phyloP scores from a whole-genome alignment of 1,284 basidiomycete genomes.

The Heterobasidion parviporum region DNA sequence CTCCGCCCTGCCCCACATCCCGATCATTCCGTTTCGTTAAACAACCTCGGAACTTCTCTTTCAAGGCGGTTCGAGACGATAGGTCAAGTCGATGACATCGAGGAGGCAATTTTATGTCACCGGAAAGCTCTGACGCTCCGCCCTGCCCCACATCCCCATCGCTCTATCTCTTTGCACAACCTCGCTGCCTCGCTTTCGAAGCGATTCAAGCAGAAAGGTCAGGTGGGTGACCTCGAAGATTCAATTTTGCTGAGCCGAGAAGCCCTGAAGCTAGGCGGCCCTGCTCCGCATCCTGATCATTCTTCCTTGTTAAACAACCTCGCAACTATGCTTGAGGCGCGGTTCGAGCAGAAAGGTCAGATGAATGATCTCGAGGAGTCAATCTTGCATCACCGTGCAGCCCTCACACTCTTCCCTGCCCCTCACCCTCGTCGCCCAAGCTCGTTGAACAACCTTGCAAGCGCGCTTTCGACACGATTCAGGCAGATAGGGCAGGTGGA shows the following conservation, averaged over 20 bases:
- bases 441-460: not conserved
- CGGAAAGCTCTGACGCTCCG: not conserved
- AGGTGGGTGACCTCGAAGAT: not conserved
- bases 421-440: not conserved
- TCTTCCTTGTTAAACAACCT: not conserved
- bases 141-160: not conserved
- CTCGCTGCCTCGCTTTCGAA: not conserved
- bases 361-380: not conserved
- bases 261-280: not conserved
- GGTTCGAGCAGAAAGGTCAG: not conserved
- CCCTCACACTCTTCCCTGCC: not conserved
- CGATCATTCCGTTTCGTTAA: not conserved
- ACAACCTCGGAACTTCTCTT: not conserved
- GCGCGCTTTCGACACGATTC: not conserved
- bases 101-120: not conserved
- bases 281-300: no score
- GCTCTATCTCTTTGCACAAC: not conserved
- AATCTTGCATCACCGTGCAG: not conserved
- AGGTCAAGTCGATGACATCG: not conserved
- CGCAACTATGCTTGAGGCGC: not conserved
- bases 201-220: not conserved
- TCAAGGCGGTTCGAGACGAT: not conserved
- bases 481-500: not conserved
- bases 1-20: not conserved
- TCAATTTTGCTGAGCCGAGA: not conserved